Evolutionary conservation across 2,329 filamentous ascomycete genomes (phyloP).

Genomic region (Pseudogymnoascus sp.): DNA sequence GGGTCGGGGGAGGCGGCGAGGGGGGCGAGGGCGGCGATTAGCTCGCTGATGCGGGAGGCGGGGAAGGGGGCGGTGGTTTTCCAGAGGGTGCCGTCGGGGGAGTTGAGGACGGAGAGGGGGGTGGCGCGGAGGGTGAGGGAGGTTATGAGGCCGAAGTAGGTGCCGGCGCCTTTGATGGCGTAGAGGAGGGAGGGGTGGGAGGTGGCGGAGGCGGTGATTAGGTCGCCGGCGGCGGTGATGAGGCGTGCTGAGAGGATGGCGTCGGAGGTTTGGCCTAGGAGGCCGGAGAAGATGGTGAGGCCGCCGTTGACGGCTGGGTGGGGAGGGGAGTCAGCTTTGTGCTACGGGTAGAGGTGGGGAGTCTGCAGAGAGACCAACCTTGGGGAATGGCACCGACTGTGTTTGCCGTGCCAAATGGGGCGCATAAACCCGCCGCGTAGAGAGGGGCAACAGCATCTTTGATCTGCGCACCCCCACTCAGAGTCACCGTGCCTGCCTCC

Average conservation of each 20-base stretch:
- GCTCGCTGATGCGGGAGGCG: constrained; percentile 20
- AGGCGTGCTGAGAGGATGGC: constrained; percentile 48
- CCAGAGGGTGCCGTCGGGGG: constrained; percentile 22
- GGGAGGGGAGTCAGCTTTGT: constrained; percentile 35
- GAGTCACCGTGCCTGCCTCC: constrained; percentile 14
- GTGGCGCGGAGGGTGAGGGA: constrained; percentile 22
- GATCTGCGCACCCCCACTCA: constrained; percentile 14
- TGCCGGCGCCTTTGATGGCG: constrained; percentile 25
- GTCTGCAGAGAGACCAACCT: constrained; percentile 24
- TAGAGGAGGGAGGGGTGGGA: constrained; percentile 22
- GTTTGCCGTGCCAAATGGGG: constrained; percentile 26
- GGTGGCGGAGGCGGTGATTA: constrained; percentile 19
- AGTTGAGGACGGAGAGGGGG: constrained; percentile 19
- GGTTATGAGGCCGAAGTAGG: constrained; percentile 27
- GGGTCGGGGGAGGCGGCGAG: constrained; percentile 15
- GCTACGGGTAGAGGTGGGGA: constrained; percentile 21
- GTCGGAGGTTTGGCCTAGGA: constrained; percentile 65
- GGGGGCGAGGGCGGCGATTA: constrained; percentile 21
- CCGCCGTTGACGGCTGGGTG: constrained; percentile 75
- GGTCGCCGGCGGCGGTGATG: constrained; percentile 28
- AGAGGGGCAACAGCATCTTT: constrained; percentile 17
- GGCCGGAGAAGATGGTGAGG: constrained; percentile 63
- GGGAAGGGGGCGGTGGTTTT: constrained; percentile 25
- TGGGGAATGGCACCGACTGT: constrained; percentile 25
- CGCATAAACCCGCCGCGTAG: constrained; percentile 12